These are phyloP conservation scores for Alisma plantagoaquatica DNA, from an alignment of 106 monocot genomes.

Conservation along the genomic window DNA sequence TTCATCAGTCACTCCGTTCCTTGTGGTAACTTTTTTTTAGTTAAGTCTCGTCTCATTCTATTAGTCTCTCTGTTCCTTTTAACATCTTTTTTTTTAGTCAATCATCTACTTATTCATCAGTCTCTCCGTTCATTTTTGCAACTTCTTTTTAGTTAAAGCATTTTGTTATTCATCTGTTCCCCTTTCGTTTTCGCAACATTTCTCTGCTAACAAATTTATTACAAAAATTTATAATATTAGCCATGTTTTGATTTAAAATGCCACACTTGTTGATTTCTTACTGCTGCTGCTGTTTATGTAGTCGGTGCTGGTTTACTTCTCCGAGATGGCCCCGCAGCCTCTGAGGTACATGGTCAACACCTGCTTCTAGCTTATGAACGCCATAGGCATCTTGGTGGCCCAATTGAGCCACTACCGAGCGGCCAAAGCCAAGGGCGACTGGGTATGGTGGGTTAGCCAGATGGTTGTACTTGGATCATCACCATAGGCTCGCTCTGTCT, in stretches of 20 bases:
- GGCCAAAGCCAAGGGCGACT: constrained; percentile 12
- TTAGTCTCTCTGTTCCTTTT: no score
- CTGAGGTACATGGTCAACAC: constrained; percentile 12
- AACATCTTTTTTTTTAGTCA: no score
- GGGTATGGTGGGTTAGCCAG: constrained; percentile 12
- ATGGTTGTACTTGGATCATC: constrained; percentile 5
- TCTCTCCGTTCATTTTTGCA: no score
- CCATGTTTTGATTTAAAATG: not conserved
- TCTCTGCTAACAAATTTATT: not conserved
- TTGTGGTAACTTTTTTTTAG: no score
- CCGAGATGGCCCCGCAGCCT: constrained; percentile 17
- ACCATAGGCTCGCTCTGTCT: constrained; percentile 7
- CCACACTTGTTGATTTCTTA: not conserved
- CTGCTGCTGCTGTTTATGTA: not conserved
- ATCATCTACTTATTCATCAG: no score
- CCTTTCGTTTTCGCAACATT: not conserved
- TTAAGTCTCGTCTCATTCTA: no score
- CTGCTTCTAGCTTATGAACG: constrained; percentile 19
- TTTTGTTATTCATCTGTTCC: not conserved
- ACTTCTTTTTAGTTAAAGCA: not conserved
- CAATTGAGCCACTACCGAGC: constrained; percentile 9
- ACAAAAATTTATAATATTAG: no score
- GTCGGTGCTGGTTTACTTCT: constrained; percentile 14
- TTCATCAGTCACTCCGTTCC: no score
- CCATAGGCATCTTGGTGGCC: constrained; percentile 14